Percentiles rank a stretch among this genome's conserved stretches.
Evolutionary conservation across 2,329 filamentous ascomycete species (phyloP).

Genomic region (Aphanocladium album): DNA sequence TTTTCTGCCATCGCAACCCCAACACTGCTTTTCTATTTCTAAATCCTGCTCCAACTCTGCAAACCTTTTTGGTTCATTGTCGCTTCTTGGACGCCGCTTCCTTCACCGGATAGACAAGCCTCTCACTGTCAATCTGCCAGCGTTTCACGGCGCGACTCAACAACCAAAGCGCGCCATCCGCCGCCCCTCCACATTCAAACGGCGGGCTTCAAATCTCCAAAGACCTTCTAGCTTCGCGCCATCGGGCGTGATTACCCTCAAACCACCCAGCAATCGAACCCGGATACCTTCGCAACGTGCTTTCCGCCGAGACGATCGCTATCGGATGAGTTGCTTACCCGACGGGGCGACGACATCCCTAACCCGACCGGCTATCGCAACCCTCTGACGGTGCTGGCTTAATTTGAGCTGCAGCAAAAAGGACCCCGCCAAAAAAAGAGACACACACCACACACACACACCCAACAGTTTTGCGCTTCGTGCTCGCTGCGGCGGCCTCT

Average conservation of each 20-base stretch:
- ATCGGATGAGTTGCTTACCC: not conserved
- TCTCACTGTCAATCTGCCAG: not conserved
- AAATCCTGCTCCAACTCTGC: too few species aligned
- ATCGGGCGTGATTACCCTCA: not conserved
- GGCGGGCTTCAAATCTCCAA: not conserved
- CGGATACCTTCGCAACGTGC: not conserved
- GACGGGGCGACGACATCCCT: not conserved
- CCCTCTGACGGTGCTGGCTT: not conserved
- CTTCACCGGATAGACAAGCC: too few species aligned
- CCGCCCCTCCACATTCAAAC: not conserved
- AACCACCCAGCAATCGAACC: too few species aligned
- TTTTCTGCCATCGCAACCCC: not conserved
- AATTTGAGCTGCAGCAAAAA: not conserved
- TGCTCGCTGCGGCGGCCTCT: not conserved
- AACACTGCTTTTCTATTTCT: not conserved
- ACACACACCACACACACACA: too few species aligned
- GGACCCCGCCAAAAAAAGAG: not conserved
- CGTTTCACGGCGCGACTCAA: not conserved
- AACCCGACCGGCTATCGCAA: not conserved
- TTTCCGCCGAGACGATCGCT: not conserved
- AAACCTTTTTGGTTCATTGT: too few species aligned
- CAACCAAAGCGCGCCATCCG: too few species aligned
- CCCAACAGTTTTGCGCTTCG: not conserved
- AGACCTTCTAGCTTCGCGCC: not conserved
- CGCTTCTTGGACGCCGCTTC: not conserved